Percentiles rank a stretch among this genome's conserved stretches.
Conservation (phyloP, 2,329 filamentous ascomycete species). For the Trichophyton simii region DNA sequence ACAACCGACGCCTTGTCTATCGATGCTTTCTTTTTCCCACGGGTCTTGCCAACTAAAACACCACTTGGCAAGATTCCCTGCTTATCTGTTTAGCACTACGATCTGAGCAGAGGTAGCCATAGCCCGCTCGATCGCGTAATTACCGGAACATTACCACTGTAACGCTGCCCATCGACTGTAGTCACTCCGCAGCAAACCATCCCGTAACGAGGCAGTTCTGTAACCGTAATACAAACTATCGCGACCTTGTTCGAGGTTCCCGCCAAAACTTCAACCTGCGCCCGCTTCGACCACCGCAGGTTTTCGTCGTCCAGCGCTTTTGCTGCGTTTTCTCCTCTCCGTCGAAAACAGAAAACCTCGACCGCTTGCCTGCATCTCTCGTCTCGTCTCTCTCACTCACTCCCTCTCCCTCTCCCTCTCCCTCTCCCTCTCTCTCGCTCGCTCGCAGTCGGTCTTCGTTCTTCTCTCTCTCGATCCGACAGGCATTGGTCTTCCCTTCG, state of each 20-base stretch:
- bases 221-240: not conserved
- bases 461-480: not conserved
- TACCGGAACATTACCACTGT: not conserved
- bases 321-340: not conserved
- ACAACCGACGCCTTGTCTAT: not conserved
- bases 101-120: not conserved
- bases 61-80: constrained; percentile 1
- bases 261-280: not conserved
- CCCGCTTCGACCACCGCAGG: not conserved
- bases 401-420: not conserved
- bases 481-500: not conserved
- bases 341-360: not conserved
- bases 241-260: not conserved
- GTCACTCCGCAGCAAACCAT: no score
- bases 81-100: constrained; percentile 1
- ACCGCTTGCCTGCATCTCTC: not conserved
- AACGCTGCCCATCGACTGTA: not conserved
- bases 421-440: not conserved
- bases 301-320: not conserved
- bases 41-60: constrained; percentile 2
- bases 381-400: no score
- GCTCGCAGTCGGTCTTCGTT: not conserved
- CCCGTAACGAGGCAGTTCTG: not conserved
- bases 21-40: not conserved
- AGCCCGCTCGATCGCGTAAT: not conserved